Evolutionary conservation across 129 eudicot species (phyloP).

Genomic region (Mikania micrantha): DNA sequence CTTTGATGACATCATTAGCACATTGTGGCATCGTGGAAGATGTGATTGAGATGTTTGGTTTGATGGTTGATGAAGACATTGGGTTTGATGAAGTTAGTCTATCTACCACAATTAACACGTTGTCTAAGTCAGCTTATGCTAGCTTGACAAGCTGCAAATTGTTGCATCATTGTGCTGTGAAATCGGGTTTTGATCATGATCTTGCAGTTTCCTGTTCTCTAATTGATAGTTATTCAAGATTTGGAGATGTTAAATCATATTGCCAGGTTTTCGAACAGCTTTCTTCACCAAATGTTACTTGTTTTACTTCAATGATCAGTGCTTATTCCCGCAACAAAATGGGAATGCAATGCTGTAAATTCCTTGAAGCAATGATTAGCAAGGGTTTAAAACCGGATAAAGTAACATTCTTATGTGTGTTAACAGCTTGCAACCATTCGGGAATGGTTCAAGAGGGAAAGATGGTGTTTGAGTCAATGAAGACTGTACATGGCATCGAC

Average conservation of each 20-base stretch:
- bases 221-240: slow-evolving; percentile 48
- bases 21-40: slow-evolving; percentile 43
- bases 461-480: slow-evolving; percentile 48
- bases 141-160: slow-evolving; percentile 41
- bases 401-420: slow-evolving; percentile 52
- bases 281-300: slow-evolving; percentile 44
- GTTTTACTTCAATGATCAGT: slow-evolving; percentile 49
- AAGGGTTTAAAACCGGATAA: slow-evolving; percentile 58
- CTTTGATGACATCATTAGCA: slow-evolving; percentile 72
- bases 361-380: slow-evolving; percentile 41
- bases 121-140: slow-evolving; percentile 33
- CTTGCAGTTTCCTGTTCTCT: slow-evolving; percentile 51
- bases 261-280: slow-evolving; percentile 26
- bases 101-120: slow-evolving; percentile 47
- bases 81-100: slow-evolving; percentile 69
- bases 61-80: slow-evolving; percentile 52
- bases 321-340: slow-evolving; percentile 53
- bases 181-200: slow-evolving; percentile 46
- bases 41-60: slow-evolving; percentile 57
- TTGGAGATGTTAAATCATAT: slow-evolving; percentile 31
- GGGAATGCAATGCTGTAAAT: slow-evolving; percentile 44
- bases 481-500: slow-evolving; percentile 27
- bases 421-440: slow-evolving; percentile 61
- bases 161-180: slow-evolving; percentile 48
- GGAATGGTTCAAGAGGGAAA: slow-evolving; percentile 61